A percentile compares a stretch with the other conserved stretches of the same genome.
Conservation (phyloP, 352 stramenopile genomes). For the Globisporangium radiosum region DNA sequence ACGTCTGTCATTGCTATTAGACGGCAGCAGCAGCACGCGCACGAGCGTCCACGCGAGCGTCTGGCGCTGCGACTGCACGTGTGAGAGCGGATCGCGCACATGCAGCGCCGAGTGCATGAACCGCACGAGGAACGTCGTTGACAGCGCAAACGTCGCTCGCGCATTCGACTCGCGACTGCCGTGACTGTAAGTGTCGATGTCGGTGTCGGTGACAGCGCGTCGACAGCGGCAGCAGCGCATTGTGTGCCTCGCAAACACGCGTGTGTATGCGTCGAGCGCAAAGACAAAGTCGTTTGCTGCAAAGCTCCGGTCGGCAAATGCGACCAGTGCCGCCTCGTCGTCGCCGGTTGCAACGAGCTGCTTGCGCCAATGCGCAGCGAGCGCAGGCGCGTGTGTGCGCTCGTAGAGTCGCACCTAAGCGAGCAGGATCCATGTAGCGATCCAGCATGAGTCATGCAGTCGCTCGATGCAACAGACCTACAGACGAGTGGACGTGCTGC, state of each 20-base stretch:
- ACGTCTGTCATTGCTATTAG: no score
- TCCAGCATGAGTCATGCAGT: background rate
- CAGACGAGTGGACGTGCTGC: background rate
- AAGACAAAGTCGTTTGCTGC: conserved; percentile 26
- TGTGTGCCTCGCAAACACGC: background rate
- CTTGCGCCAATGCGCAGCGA: conserved; percentile 32
- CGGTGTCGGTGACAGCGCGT: no score
- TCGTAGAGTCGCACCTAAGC: conserved; percentile 34
- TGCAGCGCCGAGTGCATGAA: conserved; percentile 21
- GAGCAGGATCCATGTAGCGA: background rate
- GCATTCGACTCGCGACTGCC: no score
- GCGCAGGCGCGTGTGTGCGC: conserved; percentile 7
- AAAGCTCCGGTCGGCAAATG: conserved; percentile 23
- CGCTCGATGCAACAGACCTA: no score
- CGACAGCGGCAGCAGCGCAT: no score
- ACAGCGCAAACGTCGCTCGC: background rate
- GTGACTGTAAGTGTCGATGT: no score
- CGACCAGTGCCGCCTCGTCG: conserved; percentile 3
- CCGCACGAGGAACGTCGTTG: conserved; percentile 17
- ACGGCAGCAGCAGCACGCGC: background rate
- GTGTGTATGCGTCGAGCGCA: conserved; percentile 25
- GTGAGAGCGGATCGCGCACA: conserved; percentile 15
- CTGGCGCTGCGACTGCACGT: conserved; percentile 14
- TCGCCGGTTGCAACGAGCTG: conserved; percentile 11
- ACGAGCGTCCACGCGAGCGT: conserved; percentile 25